Percentiles rank a stretch among this genome's conserved stretches.
phyloP scores from a whole-genome alignment of 257 asterid genomes.

The Cordia subcordata region DNA sequence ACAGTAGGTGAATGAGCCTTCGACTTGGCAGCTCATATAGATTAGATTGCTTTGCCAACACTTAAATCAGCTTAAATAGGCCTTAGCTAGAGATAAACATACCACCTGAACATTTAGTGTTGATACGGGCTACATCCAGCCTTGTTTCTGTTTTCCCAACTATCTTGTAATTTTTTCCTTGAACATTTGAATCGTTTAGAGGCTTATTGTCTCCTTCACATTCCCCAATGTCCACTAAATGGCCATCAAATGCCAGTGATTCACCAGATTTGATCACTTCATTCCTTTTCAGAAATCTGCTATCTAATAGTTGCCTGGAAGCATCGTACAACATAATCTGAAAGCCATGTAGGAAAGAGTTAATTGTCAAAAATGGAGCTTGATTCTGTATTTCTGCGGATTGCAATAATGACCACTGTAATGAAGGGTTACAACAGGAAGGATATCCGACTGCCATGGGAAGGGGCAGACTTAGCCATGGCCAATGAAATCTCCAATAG shows the following conservation, averaged over 20 bases:
- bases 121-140: slow-evolving; percentile 17
- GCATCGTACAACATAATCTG: slow-evolving; percentile 70
- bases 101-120: slow-evolving; percentile 35
- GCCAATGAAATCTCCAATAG: no score
- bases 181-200: slow-evolving; percentile 25
- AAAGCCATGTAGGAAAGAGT: not conserved
- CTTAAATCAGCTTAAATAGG: slow-evolving; percentile 9
- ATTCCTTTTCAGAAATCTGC: slow-evolving; percentile 63
- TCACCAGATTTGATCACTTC: slow-evolving; percentile 58
- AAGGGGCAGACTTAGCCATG: no score
- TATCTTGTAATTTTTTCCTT: slow-evolving; percentile 19
- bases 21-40: slow-evolving; percentile 12
- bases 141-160: slow-evolving; percentile 23
- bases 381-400: slow-evolving; percentile 7
- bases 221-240: slow-evolving; percentile 71
- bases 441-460: no score
- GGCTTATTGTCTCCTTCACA: slow-evolving; percentile 38
- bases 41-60: slow-evolving; percentile 10
- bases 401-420: not conserved
- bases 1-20: not conserved
- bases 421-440: no score
- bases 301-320: slow-evolving; percentile 51
- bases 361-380: not conserved
- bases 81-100: slow-evolving; percentile 22
- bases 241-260: slow-evolving; percentile 54